Evolutionary conservation across 2,329 filamentous ascomycete genomes (phyloP), one percentile per base, ranked within the genome.

Genomic region (Colletotrichum graminicola): DNA sequence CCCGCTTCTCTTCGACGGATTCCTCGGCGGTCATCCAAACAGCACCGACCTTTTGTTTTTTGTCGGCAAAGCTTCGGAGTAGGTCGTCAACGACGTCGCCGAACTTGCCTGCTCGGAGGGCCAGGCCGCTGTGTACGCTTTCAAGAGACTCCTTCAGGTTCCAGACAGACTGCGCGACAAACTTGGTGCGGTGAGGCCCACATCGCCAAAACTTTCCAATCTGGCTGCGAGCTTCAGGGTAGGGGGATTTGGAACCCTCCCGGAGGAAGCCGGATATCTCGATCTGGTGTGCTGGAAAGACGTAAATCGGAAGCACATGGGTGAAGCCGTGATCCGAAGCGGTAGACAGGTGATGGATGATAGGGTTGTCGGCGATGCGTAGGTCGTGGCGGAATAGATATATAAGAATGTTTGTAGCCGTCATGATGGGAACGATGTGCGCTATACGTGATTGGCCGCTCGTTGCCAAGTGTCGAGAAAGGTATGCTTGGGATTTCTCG

Each of bases 1-100:
- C 92, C 5, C 82, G 79, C 68, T 87, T 86, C 78, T 95, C 93
- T 75, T 95, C 93, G 3, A 85, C 85, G 0, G 91, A 89, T 65
- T 92, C 89, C 69, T 94, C 92, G 6, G 84, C 85, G 0, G 91
- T 92, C 87, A 94, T 93, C 92, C 93, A 95, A 1, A 95, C 84
- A 0, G 87, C 90, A 18, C 86, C 85, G 6, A 94, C 85, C 26
- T 89, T 81, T 57, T 81, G 75, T 14, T 81, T 75, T 29, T 80
- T 78, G 8, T 81, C 75, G 32, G 80, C 77, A 41, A 90, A 80
- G 5, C 81, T 83, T 1, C 88, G 79, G 0, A 94, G 76, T 8
- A 94, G 79, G n/a, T 84, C 79, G 23, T 84, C 80, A 5, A 94
- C 77, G 0, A 92, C 88, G 61, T 92, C 89, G 3, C 82, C 84